phyloP scores from a whole-genome alignment of 306 rosid genomes.

The Cucumis melo region DNA sequence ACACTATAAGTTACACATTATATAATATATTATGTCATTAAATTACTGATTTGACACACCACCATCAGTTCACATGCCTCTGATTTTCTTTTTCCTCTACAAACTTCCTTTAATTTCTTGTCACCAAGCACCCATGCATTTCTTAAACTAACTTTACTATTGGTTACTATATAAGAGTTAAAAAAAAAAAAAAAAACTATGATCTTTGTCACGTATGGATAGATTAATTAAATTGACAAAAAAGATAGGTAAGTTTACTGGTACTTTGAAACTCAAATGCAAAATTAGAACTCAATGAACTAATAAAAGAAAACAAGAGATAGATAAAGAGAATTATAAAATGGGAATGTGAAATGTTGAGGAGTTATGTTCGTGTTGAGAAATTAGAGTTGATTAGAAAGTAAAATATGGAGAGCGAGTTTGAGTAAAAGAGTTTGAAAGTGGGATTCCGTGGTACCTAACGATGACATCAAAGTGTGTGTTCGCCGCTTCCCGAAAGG shows the following conservation, averaged over 20 bases:
- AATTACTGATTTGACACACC: neutral
- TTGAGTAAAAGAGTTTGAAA: neutral
- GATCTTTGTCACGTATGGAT: no score
- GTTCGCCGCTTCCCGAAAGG: neutral
- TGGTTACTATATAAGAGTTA: no score
- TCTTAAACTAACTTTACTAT: no score
- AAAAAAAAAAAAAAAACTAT: no score
- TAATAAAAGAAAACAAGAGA: no score
- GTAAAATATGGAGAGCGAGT: neutral
- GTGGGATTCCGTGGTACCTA: neutral
- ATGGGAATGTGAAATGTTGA: no score
- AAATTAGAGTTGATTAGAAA: neutral
- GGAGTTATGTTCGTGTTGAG: no score
- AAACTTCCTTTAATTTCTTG: neutral
- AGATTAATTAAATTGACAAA: no score
- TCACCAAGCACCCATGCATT: neutral
- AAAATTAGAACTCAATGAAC: no score
- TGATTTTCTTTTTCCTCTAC: neutral
- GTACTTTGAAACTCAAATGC: no score
- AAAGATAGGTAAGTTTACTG: no score
- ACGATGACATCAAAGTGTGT: neutral
- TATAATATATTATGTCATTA: neutral
- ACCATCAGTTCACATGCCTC: neutral
- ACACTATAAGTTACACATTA: neutral
- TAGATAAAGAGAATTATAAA: no score